Evolutionary conservation across 2,329 filamentous ascomycete species (phyloP).

Genomic region (Fusarium lyarnte): DNA sequence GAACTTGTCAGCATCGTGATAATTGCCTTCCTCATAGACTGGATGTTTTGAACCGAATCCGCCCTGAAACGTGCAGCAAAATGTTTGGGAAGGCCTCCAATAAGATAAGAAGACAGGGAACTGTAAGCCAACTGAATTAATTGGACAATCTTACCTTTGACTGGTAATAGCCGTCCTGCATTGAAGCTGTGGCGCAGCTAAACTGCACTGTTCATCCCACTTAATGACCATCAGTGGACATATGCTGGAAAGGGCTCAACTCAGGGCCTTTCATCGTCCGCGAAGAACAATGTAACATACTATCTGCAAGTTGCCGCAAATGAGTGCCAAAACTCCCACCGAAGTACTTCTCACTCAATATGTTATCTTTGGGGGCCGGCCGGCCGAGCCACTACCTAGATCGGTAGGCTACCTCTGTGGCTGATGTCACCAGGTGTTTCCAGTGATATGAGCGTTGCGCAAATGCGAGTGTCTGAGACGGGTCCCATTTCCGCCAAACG

Average conservation of each 20-base stretch:
- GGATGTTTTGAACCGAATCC: background rate
- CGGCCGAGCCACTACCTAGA: background rate
- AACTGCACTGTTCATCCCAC: background rate
- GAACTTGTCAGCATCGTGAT: constrained; percentile 11
- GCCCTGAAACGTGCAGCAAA: constrained; percentile 19
- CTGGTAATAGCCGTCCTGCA: background rate
- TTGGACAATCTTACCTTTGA: background rate
- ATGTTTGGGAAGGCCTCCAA: constrained; percentile 1
- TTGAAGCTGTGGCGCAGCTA: background rate
- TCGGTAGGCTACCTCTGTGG: constrained; percentile 8
- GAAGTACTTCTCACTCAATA: background rate
- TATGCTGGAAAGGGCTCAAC: background rate
- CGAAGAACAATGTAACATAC: too few species aligned
- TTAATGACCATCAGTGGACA: background rate
- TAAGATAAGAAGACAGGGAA: background rate
- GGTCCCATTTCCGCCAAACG: background rate
- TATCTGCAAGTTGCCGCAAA: background rate
- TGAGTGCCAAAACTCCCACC: background rate
- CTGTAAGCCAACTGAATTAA: background rate
- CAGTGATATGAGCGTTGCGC: constrained; percentile 2
- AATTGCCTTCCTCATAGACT: background rate
- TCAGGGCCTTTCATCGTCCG: too few species aligned
- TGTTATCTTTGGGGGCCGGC: constrained; percentile 8
- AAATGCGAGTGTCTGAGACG: background rate
- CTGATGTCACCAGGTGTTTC: background rate